These are phyloP conservation scores for Sicyos edulis DNA, from an alignment of 306 rosid genomes.

Conservation along the genomic window DNA sequence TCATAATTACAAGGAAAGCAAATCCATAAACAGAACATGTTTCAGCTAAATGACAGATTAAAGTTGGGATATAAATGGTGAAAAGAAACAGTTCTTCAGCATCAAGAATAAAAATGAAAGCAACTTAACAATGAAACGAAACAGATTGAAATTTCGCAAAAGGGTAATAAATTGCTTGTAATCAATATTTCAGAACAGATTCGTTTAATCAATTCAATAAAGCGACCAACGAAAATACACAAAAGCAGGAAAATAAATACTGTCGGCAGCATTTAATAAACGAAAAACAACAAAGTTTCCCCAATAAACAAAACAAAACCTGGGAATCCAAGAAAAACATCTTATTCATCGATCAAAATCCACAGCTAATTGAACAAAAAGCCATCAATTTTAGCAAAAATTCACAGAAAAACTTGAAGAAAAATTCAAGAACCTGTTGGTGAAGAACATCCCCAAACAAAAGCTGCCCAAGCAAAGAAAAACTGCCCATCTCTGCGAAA, in stretches of 20 bases:
- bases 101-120: background rate
- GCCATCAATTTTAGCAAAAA: background rate
- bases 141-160: background rate
- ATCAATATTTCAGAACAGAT: background rate
- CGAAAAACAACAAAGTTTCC: background rate
- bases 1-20: background rate
- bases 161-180: background rate
- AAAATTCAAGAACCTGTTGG: conserved; percentile 13
- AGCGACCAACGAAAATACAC: background rate
- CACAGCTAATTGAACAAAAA: conserved; percentile 8
- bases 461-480: conserved; percentile 22
- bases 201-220: background rate
- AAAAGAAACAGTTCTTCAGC: conserved; percentile 2
- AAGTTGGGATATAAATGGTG: background rate
- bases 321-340: conserved; percentile 7
- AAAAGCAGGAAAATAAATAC: background rate
- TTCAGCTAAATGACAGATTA: background rate
- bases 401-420: background rate
- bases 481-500: conserved; percentile 21
- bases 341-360: background rate
- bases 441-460: conserved; percentile 24
- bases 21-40: background rate
- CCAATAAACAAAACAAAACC: background rate
- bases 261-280: conserved; percentile 18
- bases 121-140: background rate